A percentile compares a stretch with the other conserved stretches of the same genome.
Evolutionary conservation across 176 grass and related monocot species (phyloP).

Genomic region (Miscanthus lutarioriparius): DNA sequence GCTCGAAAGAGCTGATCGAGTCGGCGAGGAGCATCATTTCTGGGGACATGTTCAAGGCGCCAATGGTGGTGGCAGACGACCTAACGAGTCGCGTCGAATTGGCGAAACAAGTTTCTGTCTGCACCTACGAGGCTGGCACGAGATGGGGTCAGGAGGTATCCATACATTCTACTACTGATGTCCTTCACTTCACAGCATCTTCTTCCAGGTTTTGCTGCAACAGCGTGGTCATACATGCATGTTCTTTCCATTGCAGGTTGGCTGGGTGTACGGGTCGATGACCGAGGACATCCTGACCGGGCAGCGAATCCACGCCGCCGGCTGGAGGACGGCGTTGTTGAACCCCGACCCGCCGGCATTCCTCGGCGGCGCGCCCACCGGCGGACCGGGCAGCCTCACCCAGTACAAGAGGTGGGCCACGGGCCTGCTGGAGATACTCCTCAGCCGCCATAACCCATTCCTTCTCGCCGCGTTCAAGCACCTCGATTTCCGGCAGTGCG

Average conservation of each 20-base stretch:
- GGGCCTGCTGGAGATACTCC: slow-evolving; percentile 41
- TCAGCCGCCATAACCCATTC: slow-evolving; percentile 31
- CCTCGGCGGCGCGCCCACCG: slow-evolving; percentile 24
- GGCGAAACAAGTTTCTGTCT: slow-evolving; percentile 23
- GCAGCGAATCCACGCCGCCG: slow-evolving; percentile 18
- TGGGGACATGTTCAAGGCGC: not conserved
- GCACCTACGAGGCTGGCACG: slow-evolving; percentile 30
- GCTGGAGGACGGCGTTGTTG: not conserved
- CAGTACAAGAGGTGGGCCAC: slow-evolving; percentile 65
- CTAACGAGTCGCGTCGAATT: not conserved
- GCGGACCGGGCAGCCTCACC: slow-evolving; percentile 32
- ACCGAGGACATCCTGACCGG: slow-evolving; percentile 42
- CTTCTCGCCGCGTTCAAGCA: not conserved
- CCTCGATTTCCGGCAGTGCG: slow-evolving; percentile 46
- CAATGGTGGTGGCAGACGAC: too few relatives aligned
- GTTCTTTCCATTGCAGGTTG: slow-evolving; percentile 21
- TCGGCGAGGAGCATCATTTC: slow-evolving; percentile 11
- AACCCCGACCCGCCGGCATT: slow-evolving; percentile 13
- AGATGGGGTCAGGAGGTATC: slow-evolving; percentile 28
- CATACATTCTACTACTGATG: too few relatives aligned
- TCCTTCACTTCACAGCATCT: too few relatives aligned
- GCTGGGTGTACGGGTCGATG: slow-evolving; percentile 51
- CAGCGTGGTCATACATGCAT: too few relatives aligned
- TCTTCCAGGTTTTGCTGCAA: too few relatives aligned
- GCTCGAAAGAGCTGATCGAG: slow-evolving; percentile 28